Base-by-base conservation (phyloP, 768 basidiomycete species). In the Mrakia gelida region DNA sequence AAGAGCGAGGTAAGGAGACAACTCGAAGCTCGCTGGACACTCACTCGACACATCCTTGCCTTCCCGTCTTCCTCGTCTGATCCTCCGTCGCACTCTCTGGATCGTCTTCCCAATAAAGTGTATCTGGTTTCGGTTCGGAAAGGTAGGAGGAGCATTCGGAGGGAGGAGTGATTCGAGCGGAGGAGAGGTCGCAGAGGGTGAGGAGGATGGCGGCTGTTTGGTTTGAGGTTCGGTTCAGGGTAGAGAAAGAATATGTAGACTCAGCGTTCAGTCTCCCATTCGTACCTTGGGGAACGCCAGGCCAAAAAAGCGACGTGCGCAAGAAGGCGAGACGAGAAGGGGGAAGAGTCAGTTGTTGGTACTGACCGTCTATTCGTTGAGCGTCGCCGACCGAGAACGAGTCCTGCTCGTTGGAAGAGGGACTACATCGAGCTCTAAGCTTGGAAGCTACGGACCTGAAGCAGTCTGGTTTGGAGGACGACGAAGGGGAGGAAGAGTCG, bases 11-110 rank as follows among this genome's bases (percentile, higher is more conserved):
- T 6, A 3, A 38, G 26, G 2, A 10, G n/a, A 28, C 61, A 9
- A 23, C n/a, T n/a, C n/a, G n/a, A 9, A n/a, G 26, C 10, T 15
- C 15, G 21, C 3, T 16, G 7, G 2, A n/a, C 26, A 70, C 67
- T 70, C 38, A 70, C 67, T 70, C 67, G 67, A 70, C 34, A n/a
- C 67, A 70, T 41, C 38, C 21, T 18, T 34, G 10, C 26, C 67
- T 34, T 16, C 8, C 41, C 3, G 2, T 16, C 49, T 7, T 52
- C 18, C 49, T 52, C 34, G 9, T n/a, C 2, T 21, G 4, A 18
- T 43, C 41, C 18, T 21, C 26, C 21, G 1, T 23, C 21, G 4
- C 41, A 1, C 26, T 34, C 9, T 10, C 67, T 21, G 9, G 30
- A n/a, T 41, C 65, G 1, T 8, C 23, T 5, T 41, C 67, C 67